phyloP scores from a whole-genome alignment of 352 stramenopile genomes.

The Thraustotheca clavata region DNA sequence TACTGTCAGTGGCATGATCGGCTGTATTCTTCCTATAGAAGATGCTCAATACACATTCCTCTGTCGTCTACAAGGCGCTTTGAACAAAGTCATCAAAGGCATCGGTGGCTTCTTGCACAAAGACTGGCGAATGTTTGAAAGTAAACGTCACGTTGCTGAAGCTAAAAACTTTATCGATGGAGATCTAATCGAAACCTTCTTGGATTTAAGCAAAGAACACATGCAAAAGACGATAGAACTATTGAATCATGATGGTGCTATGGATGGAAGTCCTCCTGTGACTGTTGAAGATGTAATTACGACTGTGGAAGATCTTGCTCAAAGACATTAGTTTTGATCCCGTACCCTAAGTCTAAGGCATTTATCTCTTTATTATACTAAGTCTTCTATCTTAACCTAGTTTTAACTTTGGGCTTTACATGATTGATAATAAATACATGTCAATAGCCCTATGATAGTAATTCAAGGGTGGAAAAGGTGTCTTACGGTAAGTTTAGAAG shows the following conservation, averaged over 20 bases:
- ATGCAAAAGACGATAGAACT: slow-evolving; percentile 87
- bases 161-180: slow-evolving; percentile 93
- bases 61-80: slow-evolving; percentile 77
- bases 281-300: slow-evolving; percentile 61
- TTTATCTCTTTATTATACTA: no score
- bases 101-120: slow-evolving; percentile 91
- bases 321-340: slow-evolving; percentile 76
- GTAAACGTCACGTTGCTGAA: slow-evolving; percentile 72
- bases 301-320: slow-evolving; percentile 65
- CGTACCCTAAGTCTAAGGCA: no score
- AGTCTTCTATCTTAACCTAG: no score
- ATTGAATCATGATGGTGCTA: slow-evolving; percentile 84
- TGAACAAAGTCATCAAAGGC: slow-evolving; percentile 84
- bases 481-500: no score
- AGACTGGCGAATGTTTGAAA: slow-evolving; percentile 90
- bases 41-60: slow-evolving; percentile 90
- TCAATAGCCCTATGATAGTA: no score
- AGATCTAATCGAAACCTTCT: slow-evolving; percentile 92
- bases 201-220: slow-evolving; percentile 87
- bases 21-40: slow-evolving; percentile 87
- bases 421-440: no score
- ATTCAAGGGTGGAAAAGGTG: no score
- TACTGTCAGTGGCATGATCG: slow-evolving; percentile 95
- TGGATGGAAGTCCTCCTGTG: slow-evolving; percentile 49
- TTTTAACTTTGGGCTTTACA: no score